Conservation (phyloP, 768 basidiomycete genomes). For the Gyrodon lividus region DNA sequence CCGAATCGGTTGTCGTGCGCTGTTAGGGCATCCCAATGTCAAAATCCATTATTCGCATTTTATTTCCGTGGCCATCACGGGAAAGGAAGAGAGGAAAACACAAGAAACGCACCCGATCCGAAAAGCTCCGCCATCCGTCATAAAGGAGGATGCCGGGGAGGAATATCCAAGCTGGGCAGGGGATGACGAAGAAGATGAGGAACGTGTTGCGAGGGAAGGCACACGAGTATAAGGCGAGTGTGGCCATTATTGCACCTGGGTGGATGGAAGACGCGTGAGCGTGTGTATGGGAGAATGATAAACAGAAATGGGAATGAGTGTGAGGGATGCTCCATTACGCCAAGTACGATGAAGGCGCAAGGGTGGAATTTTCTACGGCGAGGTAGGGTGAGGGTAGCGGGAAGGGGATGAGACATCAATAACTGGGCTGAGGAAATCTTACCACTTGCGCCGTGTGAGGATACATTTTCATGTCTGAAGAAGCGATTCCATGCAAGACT, state of each 20-base stretch:
- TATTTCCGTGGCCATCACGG: not conserved
- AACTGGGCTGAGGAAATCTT: conserved; percentile 11
- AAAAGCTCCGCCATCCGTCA: conserved; percentile 35
- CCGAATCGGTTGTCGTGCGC: conserved; percentile 54
- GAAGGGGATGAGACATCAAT: not conserved
- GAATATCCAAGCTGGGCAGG: conserved; percentile 75
- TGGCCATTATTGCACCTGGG: conserved; percentile 68
- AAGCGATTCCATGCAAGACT: conserved; percentile 47
- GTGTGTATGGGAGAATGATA: not conserved
- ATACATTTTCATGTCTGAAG: conserved; percentile 29
- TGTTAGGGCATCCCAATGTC: conserved; percentile 23
- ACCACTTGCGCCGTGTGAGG: conserved; percentile 75
- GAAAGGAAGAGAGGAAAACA: not conserved
- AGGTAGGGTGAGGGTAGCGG: not conserved
- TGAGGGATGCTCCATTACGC: not conserved
- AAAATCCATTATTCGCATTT: not conserved
- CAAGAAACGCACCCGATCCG: conserved; percentile 31
- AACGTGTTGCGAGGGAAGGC: conserved; percentile 65
- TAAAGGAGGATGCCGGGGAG: conserved; percentile 56
- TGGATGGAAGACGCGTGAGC: not conserved
- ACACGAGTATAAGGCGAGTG: conserved; percentile 72
- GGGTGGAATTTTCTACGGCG: not conserved
- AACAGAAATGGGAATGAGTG: not conserved
- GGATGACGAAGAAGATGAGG: conserved; percentile 71
- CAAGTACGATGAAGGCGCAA: too few relatives aligned